phyloP scores from a whole-genome alignment of 73 alveolate species.

The Tetrahymena elliotti region DNA sequence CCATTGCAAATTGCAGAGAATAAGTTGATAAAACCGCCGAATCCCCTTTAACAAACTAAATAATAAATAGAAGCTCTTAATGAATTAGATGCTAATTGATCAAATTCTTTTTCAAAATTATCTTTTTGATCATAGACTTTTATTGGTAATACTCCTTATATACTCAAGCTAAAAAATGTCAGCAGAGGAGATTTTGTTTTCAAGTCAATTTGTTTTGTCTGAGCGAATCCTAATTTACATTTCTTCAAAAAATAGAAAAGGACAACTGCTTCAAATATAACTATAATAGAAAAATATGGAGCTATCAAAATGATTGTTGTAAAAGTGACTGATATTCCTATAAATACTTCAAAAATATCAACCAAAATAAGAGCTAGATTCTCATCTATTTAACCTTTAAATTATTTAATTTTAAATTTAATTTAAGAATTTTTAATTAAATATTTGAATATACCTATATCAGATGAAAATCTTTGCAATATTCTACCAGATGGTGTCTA shows the following conservation, averaged over 20 bases:
- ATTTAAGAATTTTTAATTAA: neutral
- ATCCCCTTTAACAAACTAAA: neutral
- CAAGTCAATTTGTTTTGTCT: neutral
- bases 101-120: neutral
- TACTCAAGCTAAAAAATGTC: neutral
- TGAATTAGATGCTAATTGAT: neutral
- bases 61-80: neutral
- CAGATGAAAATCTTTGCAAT: slow-evolving; percentile 16
- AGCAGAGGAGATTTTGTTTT: neutral
- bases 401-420: neutral
- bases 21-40: neutral
- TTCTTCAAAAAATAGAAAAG: neutral
- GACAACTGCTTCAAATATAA: neutral
- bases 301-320: neutral
- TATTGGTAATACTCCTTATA: neutral
- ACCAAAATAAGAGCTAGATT: neutral
- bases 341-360: neutral
- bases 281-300: neutral
- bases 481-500: slow-evolving; percentile 22
- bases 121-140: neutral
- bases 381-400: neutral
- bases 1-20: neutral
- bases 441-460: neutral
- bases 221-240: neutral
- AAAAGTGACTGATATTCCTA: neutral